These are phyloP conservation scores for Zopfia rhizophila DNA, from an alignment of 2,329 filamentous ascomycete genomes.

Conservation along the genomic window DNA sequence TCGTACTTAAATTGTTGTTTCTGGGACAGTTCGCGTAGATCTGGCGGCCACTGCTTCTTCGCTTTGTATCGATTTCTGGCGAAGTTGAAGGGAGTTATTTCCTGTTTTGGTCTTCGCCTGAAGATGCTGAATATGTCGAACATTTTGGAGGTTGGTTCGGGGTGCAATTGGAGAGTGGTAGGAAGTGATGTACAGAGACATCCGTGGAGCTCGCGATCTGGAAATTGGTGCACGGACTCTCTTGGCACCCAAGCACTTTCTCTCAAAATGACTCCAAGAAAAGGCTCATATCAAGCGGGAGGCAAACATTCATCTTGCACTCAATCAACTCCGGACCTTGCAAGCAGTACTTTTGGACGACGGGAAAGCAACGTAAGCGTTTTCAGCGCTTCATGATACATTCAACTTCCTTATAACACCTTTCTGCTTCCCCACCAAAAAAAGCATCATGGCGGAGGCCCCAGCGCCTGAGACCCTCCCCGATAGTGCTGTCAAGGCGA, in stretches of 20 bases:
- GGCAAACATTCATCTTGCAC: not conserved
- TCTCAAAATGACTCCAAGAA: not conserved
- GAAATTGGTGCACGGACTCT: not conserved
- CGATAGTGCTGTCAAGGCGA: constrained; percentile 60
- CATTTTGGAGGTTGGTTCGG: no score
- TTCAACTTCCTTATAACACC: no score
- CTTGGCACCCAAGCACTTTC: not conserved
- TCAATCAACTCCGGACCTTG: no score
- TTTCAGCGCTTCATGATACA: no score
- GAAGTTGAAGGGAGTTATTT: constrained; percentile 54
- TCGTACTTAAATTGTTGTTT: constrained; percentile 83
- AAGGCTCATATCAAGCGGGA: not conserved
- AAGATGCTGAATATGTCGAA: not conserved
- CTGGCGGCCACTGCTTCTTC: constrained; percentile 81
- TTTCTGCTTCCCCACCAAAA: not conserved
- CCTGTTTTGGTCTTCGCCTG: not conserved
- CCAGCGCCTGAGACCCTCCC: constrained; percentile 37
- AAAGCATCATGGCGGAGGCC: constrained; percentile 42
- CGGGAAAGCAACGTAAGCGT: not conserved
- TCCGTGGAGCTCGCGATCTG: not conserved
- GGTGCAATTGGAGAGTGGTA: no score
- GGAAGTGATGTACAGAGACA: no score
- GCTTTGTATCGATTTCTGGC: constrained; percentile 70
- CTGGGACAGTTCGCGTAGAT: constrained; percentile 74
- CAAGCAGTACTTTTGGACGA: not conserved